Conservation (phyloP, 129 eudicot species). For the Flaveria ramosissima region DNA sequence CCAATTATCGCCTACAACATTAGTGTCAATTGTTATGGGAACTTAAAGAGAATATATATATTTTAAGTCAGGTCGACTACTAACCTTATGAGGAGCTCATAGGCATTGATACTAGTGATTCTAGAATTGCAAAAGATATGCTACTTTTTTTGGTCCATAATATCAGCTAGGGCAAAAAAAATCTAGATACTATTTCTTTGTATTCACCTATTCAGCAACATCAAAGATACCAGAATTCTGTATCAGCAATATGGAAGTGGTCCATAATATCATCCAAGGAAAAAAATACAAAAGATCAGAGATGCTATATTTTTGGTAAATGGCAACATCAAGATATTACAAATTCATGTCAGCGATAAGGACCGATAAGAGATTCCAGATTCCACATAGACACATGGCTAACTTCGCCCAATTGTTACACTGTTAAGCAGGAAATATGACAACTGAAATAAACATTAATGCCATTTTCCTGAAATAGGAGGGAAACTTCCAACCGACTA, state of each 20-base stretch:
- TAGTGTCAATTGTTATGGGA: conserved; percentile 4
- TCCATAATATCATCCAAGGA: neutral
- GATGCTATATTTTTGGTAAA: neutral
- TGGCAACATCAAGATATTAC: conserved; percentile 10
- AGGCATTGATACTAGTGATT: neutral
- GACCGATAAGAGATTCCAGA: neutral
- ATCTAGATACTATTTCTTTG: neutral
- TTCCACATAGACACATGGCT: neutral
- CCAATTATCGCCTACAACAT: neutral
- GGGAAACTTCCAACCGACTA: neutral
- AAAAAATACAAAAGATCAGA: neutral
- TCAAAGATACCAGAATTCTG: conserved; percentile 5
- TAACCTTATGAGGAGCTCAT: conserved; percentile 1
- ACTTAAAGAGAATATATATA: neutral
- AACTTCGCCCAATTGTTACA: neutral
- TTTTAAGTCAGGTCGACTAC: conserved; percentile 7
- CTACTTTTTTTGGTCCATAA: conserved; percentile 20
- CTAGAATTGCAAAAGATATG: neutral
- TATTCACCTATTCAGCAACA: neutral
- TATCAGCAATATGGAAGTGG: neutral
- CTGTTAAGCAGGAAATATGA: neutral
- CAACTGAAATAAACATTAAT: neutral
- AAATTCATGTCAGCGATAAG: neutral
- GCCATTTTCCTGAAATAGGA: neutral
- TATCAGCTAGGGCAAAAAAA: neutral